A percentile compares a stretch with the other conserved stretches of the same genome.
Evolutionary conservation across 2,329 filamentous ascomycete species (phyloP).

Genomic region (Cytospora paraplurivora): DNA sequence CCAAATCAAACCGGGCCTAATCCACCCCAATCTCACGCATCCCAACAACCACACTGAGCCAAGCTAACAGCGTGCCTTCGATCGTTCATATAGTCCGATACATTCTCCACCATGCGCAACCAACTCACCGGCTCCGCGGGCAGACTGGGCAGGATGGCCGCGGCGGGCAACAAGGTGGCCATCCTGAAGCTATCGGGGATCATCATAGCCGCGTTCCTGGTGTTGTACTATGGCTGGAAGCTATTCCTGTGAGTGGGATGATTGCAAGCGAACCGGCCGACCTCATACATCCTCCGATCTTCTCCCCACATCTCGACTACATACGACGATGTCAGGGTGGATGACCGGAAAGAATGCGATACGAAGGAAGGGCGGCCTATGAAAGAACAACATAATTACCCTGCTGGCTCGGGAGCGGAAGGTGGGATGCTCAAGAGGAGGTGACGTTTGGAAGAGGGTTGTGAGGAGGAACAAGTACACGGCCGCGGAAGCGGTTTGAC

Average conservation of each 20-base stretch:
- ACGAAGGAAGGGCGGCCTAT: neutral
- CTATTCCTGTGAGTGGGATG: constrained; percentile 55
- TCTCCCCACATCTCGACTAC: no score
- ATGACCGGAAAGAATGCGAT: neutral
- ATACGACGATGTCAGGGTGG: neutral
- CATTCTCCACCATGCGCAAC: constrained; percentile 84
- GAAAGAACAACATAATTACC: neutral
- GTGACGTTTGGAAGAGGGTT: neutral
- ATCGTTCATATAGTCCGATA: constrained; percentile 65
- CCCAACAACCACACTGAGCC: neutral
- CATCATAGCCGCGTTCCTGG: constrained; percentile 69
- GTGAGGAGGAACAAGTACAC: no score
- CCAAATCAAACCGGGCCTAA: no score
- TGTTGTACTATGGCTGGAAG: constrained; percentile 73
- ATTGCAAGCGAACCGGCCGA: neutral
- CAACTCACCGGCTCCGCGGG: constrained; percentile 82
- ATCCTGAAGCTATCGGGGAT: constrained; percentile 88
- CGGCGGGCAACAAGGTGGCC: constrained; percentile 85
- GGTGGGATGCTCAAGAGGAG: neutral
- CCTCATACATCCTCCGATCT: no score
- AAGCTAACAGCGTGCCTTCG: neutral
- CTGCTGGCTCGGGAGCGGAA: neutral
- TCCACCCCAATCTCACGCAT: neutral
- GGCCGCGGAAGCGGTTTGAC: no score
- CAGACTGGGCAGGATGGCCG: constrained; percentile 86